These are phyloP conservation scores for Zygoascus bituminiphila DNA, from an alignment of 805 yeast species.

Conservation along the genomic window DNA sequence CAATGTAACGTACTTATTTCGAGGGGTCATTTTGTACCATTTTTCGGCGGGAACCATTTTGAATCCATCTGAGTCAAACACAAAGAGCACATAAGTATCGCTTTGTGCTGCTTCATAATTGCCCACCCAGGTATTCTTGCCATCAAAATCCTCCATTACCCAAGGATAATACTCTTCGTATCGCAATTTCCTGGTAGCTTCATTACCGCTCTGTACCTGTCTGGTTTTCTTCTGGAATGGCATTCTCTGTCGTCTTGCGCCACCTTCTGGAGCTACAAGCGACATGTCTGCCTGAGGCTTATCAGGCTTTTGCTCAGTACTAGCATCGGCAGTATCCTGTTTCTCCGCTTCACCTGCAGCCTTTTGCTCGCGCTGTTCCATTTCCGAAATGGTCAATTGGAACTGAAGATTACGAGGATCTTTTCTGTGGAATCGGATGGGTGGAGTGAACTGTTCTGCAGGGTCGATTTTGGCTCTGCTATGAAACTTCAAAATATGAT, in stretches of 20 bases:
- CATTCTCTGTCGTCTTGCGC: conserved; percentile 60
- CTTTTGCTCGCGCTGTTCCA: conserved; percentile 27
- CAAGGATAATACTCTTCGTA: conserved; percentile 97
- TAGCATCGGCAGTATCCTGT: not conserved
- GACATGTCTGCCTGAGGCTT: conserved; percentile 36
- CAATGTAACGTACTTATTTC: conserved; percentile 88
- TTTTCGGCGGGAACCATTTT: conserved; percentile 93
- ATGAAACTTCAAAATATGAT: conserved; percentile 77
- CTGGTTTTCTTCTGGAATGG: conserved; percentile 71
- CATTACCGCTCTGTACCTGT: conserved; percentile 75
- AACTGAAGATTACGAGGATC: conserved; percentile 89
- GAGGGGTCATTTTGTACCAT: conserved; percentile 84
- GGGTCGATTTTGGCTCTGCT: conserved; percentile 67
- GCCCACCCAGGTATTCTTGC: conserved; percentile 90
- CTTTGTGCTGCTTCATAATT: conserved; percentile 87
- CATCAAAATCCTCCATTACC: conserved; percentile 96
- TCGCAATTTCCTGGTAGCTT: conserved; percentile 70
- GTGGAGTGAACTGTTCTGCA: conserved; percentile 59
- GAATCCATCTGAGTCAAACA: conserved; percentile 80
- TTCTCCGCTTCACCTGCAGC: not conserved
- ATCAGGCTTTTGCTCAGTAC: conserved; percentile 6
- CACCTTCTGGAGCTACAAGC: conserved; percentile 83
- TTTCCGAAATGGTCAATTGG: conserved; percentile 55
- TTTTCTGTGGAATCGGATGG: conserved; percentile 83
- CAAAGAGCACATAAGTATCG: conserved; percentile 77